phyloP scores from a whole-genome alignment of 2,329 filamentous ascomycete genomes.

The Massarina eburnea region DNA sequence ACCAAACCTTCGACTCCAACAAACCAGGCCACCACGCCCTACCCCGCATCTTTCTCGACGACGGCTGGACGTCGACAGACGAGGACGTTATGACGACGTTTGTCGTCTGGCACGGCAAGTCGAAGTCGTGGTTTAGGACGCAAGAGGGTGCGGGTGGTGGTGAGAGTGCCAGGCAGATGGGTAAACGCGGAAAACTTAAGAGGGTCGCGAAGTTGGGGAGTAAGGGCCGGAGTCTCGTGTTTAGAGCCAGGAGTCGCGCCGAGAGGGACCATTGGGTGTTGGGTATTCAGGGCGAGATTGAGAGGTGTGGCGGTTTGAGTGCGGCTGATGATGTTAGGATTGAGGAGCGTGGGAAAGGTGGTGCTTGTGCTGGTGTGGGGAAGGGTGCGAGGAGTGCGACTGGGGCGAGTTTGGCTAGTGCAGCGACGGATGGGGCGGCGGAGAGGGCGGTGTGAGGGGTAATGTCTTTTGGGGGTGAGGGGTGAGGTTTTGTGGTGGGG shows the following conservation, averaged over 20 bases:
- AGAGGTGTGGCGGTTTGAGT: conserved; percentile 47
- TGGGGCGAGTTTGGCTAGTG: neutral
- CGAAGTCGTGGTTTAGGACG: conserved; percentile 57
- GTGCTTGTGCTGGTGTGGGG: too few species aligned
- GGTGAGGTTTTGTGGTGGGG: too few species aligned
- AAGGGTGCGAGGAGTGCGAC: neutral
- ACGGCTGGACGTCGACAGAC: conserved; percentile 63
- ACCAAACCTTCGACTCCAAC: conserved; percentile 65
- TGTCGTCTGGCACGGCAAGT: conserved; percentile 65
- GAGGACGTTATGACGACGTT: conserved; percentile 69
- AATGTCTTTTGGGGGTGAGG: too few species aligned
- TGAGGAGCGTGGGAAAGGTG: neutral
- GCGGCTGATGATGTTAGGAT: neutral
- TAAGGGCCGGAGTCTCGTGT: conserved; percentile 64
- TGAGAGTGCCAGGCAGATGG: conserved; percentile 34
- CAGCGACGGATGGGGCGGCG: too few species aligned
- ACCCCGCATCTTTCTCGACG: conserved; percentile 61
- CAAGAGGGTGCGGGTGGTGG: conserved; percentile 35
- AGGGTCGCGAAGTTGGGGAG: conserved; percentile 63
- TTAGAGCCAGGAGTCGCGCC: conserved; percentile 64
- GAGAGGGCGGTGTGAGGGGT: too few species aligned
- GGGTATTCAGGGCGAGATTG: conserved; percentile 67
- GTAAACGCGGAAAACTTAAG: conserved; percentile 55
- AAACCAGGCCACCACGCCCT: conserved; percentile 61
- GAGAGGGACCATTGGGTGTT: conserved; percentile 71